Evolutionary conservation across 2,329 filamentous ascomycete species (phyloP).

Genomic region (Bipolaris cookei): DNA sequence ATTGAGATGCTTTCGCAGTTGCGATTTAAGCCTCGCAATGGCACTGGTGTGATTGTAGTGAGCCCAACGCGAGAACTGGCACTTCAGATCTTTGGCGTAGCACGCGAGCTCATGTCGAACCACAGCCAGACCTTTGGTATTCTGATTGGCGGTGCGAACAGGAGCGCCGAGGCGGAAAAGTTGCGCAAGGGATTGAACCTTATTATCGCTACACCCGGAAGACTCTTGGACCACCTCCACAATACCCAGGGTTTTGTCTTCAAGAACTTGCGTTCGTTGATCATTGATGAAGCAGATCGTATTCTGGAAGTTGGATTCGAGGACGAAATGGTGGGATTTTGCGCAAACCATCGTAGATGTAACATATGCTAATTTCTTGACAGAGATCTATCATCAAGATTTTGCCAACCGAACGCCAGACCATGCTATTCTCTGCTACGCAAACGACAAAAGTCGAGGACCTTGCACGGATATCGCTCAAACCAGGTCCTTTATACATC

Average conservation of each 20-base stretch:
- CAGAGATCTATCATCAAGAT: slow-evolving; percentile 88
- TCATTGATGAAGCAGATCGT: slow-evolving; percentile 96
- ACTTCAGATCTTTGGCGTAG: slow-evolving; percentile 77
- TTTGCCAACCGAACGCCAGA: slow-evolving; percentile 77
- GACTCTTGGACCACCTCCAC: slow-evolving; percentile 90
- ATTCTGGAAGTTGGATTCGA: slow-evolving; percentile 98
- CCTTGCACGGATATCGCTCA: slow-evolving; percentile 88
- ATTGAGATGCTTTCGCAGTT: slow-evolving; percentile 91
- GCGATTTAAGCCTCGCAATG: slow-evolving; percentile 93
- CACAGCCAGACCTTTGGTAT: slow-evolving; percentile 97
- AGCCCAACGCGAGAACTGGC: slow-evolving; percentile 53
- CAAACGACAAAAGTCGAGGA: slow-evolving; percentile 99
- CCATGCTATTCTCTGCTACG: slow-evolving; percentile 97
- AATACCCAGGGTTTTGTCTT: slow-evolving; percentile 89
- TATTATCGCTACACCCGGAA: slow-evolving; percentile 89
- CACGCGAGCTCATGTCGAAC: slow-evolving; percentile 87
- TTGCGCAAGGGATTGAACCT: slow-evolving; percentile 93
- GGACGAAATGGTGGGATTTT: slow-evolving; percentile 75
- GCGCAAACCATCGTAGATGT: not conserved
- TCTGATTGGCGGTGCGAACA: slow-evolving; percentile 92
- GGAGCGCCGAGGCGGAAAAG: slow-evolving; percentile 90
- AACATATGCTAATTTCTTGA: not conserved
- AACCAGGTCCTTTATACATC: slow-evolving; percentile 91
- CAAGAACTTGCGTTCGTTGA: slow-evolving; percentile 89
- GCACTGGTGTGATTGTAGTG: slow-evolving; percentile 81